A percentile compares a stretch with the other conserved stretches of the same genome.
These are phyloP conservation scores for Atkinsonella hypoxylon DNA, from an alignment of 2,329 filamentous ascomycete species.

Conservation along the genomic window DNA sequence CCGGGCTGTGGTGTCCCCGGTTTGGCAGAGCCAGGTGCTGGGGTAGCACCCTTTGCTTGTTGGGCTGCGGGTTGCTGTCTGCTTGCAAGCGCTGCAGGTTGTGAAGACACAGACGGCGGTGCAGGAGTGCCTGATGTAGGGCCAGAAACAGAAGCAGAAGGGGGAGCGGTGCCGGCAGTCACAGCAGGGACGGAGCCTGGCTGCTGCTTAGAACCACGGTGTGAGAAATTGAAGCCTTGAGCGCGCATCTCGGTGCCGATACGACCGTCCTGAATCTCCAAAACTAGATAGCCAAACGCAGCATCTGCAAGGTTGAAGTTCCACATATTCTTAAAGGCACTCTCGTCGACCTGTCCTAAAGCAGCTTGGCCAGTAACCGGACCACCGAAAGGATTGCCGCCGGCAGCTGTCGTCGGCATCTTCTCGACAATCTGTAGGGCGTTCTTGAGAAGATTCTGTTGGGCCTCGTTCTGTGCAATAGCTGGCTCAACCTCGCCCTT, in stretches of 20 bases:
- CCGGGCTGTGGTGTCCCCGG: slow-evolving; percentile 37
- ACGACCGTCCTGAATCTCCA: slow-evolving; percentile 89
- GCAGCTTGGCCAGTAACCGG: slow-evolving; percentile 58
- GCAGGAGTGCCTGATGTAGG: slow-evolving; percentile 20
- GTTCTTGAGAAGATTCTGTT: slow-evolving; percentile 83
- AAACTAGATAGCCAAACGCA: slow-evolving; percentile 87
- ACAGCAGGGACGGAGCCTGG: slow-evolving; percentile 26
- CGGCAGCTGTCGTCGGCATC: slow-evolving; percentile 91
- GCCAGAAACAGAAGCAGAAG: slow-evolving; percentile 7
- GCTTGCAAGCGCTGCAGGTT: slow-evolving; percentile 21
- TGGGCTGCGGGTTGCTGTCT: slow-evolving; percentile 28
- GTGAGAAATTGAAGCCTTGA: slow-evolving; percentile 98
- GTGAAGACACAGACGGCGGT: slow-evolving; percentile 25
- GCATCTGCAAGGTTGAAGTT: slow-evolving; percentile 98
- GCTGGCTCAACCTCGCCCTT: slow-evolving; percentile 92
- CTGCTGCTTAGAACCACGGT: slow-evolving; percentile 74
- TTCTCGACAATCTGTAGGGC: slow-evolving; percentile 91
- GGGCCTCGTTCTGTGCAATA: slow-evolving; percentile 84
- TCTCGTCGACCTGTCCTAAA: slow-evolving; percentile 90
- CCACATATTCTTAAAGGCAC: slow-evolving; percentile 99
- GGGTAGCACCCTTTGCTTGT: slow-evolving; percentile 28
- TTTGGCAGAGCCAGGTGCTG: slow-evolving; percentile 24
- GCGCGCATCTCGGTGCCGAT: slow-evolving; percentile 98
- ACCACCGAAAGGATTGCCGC: slow-evolving; percentile 92
- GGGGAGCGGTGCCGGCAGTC: slow-evolving; percentile 21